These are phyloP conservation scores for Neohortaea acidophila DNA, from an alignment of 495 filamentous ascomycete genomes.

Conservation along the genomic window DNA sequence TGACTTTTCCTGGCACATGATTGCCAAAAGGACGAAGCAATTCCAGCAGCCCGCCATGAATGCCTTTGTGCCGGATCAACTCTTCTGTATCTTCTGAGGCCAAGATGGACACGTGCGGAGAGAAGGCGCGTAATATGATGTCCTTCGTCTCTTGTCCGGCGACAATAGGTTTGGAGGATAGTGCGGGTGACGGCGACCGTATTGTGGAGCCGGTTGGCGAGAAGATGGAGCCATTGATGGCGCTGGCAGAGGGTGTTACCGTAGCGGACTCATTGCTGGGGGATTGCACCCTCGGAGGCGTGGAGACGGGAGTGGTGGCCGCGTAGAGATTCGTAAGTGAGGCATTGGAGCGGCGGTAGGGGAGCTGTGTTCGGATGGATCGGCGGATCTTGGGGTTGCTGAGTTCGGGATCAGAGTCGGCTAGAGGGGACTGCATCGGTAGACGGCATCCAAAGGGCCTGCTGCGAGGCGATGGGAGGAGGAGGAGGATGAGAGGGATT, in stretches of 20 bases:
- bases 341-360: constrained; percentile 28
- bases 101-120: constrained; percentile 72
- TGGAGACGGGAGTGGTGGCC: constrained; percentile 25
- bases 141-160: constrained; percentile 47
- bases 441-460: too few species aligned
- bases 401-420: constrained; percentile 38
- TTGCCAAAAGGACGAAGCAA: constrained; percentile 88
- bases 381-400: constrained; percentile 37
- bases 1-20: constrained; percentile 68
- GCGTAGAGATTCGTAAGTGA: constrained; percentile 30
- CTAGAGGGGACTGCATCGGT: constrained; percentile 46
- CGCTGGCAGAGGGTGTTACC: constrained; percentile 21
- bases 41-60: constrained; percentile 64
- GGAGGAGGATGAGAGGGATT: not conserved
- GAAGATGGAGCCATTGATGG: constrained; percentile 24
- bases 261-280: constrained; percentile 22
- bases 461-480: constrained; percentile 13
- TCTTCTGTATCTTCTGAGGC: constrained; percentile 71
- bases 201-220: constrained; percentile 18
- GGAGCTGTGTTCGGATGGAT: constrained; percentile 35
- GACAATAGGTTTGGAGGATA: constrained; percentile 1
- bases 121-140: constrained; percentile 67
- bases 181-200: constrained; percentile 13
- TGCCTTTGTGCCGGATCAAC: constrained; percentile 70
- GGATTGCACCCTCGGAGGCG: constrained; percentile 9